Base-by-base conservation (phyloP, 2,329 filamentous ascomycete genomes). In the Metarhizium humberi region DNA sequence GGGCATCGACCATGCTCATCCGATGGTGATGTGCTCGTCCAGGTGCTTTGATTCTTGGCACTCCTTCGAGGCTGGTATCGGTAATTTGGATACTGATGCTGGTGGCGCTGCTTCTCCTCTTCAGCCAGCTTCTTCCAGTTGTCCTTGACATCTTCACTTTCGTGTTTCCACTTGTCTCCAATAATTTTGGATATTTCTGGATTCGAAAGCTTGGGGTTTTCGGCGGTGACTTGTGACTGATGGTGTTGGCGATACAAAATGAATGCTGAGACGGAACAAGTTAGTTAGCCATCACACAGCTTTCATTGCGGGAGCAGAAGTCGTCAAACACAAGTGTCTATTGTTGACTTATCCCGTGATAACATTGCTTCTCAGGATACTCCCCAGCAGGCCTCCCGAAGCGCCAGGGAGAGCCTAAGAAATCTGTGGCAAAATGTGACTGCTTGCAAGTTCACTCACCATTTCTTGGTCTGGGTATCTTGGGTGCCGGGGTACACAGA, bases 111-210 rank as follows among this genome's bases (percentile, higher is more conserved):
- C 75, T 97, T 97, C 70, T 97, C 94, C 73, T 96, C 88, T 73
- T 95, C 90, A 57, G 94, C 94, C 55, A 95, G 80, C 58, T 80
- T 79, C 70, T 94, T 95, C 94, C 94, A 99, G 68, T 86, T 81
- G 60, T 85, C 82, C 72, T 95, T 95, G 56, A 85, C 79, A 53
- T 88, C 82, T 29, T 86, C 79, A 4, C 84, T 73, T 66, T 95
- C 85, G 55, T 84, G 80, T 65, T 87, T 85, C 94, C 94, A 99
- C 80, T 92, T 87, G 69, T 90, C 84, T 53, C 92, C 92, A 62
- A 97, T 95, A 63, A 97, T 95, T 73, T 96, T 96, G 61, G 92
- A 96, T 63, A 97, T 95, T 53, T 96, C 90, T 3, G 92, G 92
- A 71, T 97, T 97, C 49, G 92, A 86, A 60, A 96, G 82, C 48